These are phyloP conservation scores for Stereum hirsutum DNA, from an alignment of 1,284 basidiomycete genomes.

Conservation along the genomic window DNA sequence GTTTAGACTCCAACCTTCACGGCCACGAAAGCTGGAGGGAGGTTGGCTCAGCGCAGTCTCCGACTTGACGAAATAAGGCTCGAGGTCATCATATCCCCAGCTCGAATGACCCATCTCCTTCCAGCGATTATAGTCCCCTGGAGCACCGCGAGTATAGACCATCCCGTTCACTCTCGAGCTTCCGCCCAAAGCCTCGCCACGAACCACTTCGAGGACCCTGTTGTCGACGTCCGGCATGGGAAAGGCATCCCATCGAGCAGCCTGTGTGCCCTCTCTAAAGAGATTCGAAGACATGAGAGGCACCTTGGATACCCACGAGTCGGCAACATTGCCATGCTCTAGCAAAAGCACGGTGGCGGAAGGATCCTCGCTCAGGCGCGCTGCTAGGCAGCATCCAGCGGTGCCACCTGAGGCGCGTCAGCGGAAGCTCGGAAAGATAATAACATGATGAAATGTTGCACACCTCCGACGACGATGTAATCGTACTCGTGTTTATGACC, in stretches of 20 bases:
- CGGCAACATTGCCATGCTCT: not conserved
- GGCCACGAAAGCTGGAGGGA: slow-evolving; percentile 11
- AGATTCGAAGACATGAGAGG: not conserved
- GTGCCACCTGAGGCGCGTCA: too few relatives aligned
- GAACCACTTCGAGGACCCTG: slow-evolving; percentile 14
- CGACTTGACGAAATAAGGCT: slow-evolving; percentile 21
- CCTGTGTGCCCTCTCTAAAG: not conserved
- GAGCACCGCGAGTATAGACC: slow-evolving; percentile 20
- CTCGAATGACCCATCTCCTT: slow-evolving; percentile 15
- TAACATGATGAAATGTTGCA: not conserved
- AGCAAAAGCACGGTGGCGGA: not conserved
- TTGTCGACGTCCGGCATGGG: slow-evolving; percentile 12
- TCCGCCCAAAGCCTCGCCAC: slow-evolving; percentile 29
- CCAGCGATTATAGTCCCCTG: slow-evolving; percentile 23
- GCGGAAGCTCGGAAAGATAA: too few relatives aligned
- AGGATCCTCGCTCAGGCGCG: too few relatives aligned
- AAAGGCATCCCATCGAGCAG: not conserved
- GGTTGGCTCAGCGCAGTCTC: slow-evolving; percentile 13
- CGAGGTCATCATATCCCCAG: slow-evolving; percentile 21
- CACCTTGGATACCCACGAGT: not conserved
- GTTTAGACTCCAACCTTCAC: slow-evolving; percentile 12
- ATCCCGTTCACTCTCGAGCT: slow-evolving; percentile 27
- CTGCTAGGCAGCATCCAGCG: too few relatives aligned
- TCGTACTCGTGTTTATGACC: not conserved
- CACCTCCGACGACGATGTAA: not conserved